Evolutionary conservation across 2,329 filamentous ascomycete species (phyloP), one percentile per base, ranked within the genome.

Genomic region (Fusarium foetens): DNA sequence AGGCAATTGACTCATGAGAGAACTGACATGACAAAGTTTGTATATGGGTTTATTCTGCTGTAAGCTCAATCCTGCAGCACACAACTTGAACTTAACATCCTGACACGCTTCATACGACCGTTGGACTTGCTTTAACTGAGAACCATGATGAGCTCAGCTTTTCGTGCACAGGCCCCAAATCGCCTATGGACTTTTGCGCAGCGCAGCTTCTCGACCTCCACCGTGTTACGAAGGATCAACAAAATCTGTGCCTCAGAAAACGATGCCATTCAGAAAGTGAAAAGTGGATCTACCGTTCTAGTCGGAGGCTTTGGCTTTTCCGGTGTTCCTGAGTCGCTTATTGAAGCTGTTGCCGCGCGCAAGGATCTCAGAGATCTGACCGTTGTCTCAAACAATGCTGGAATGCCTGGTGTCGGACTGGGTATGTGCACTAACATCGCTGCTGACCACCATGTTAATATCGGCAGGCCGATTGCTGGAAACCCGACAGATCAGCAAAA

Each of bases 371-470:
- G 82, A 3, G 92, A 91, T 35, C 82, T 97, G 19, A 97, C 94
- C 2, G 94, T 93, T 21, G 94, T 97, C 53, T 97, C 94, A 48
- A 97, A 97, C 85, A 97, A 97, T 80, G 94, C 94, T 31, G 94
- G 94, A 60, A 93, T 94, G 23, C 93, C 95, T 72, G 88, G 88
- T 60, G 91, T 91, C 9, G 94, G 94, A 2, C 88, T 94, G 29
- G 94, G 91, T 74, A 88, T 9, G 31, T 29, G 23, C 19, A 1
- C 6, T n/a, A 0, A 9, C 4, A 9, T 2, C 16, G 3, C 14
- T 25, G 5, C 17, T 33, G 92, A 80, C 2, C 12, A 86, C 95
- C 17, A 86, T 94, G 2, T 25, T 63, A 90, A 35, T 0, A 6
- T 4, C 1, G 0, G 3, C 17, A 69, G 66, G 66, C 21, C 63